Conservation (phyloP, 805 yeast species). For the Spathaspora arborariae region DNA sequence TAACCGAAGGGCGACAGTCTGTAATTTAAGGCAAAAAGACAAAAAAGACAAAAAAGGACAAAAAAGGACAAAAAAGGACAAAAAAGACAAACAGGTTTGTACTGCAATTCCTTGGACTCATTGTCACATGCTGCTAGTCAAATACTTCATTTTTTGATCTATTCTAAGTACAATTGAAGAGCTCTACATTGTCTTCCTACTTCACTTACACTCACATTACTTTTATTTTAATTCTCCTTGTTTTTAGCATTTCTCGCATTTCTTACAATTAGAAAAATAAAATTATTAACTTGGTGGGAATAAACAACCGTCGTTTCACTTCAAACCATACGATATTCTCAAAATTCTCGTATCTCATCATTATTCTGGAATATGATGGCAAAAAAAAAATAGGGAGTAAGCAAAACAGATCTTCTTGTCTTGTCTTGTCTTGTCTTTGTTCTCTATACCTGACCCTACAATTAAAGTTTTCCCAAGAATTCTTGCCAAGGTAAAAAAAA, state of each 20-base stretch:
- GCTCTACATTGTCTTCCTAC: too few relatives aligned
- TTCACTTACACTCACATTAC: too few relatives aligned
- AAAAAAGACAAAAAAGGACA: too few relatives aligned
- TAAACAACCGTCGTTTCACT: background rate
- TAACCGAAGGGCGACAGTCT: too few relatives aligned
- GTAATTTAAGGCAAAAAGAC: too few relatives aligned
- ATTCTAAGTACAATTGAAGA: too few relatives aligned
- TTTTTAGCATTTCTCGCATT: background rate
- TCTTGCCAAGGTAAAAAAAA: background rate
- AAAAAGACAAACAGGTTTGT: too few relatives aligned
- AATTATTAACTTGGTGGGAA: background rate
- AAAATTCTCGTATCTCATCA: background rate
- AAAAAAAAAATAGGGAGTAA: background rate
- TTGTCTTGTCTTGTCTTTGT: background rate
- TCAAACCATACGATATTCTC: background rate
- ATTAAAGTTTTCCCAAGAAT: background rate
- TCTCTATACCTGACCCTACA: background rate
- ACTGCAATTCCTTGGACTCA: too few relatives aligned
- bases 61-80: too few relatives aligned
- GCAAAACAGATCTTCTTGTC: background rate
- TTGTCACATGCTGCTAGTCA: too few relatives aligned
- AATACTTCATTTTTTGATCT: too few relatives aligned
- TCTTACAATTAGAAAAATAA: too few relatives aligned
- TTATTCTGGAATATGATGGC: background rate
- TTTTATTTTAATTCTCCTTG: background rate